Conservation (phyloP, 768 basidiomycete genomes). For the Mrakia blollopis region DNA sequence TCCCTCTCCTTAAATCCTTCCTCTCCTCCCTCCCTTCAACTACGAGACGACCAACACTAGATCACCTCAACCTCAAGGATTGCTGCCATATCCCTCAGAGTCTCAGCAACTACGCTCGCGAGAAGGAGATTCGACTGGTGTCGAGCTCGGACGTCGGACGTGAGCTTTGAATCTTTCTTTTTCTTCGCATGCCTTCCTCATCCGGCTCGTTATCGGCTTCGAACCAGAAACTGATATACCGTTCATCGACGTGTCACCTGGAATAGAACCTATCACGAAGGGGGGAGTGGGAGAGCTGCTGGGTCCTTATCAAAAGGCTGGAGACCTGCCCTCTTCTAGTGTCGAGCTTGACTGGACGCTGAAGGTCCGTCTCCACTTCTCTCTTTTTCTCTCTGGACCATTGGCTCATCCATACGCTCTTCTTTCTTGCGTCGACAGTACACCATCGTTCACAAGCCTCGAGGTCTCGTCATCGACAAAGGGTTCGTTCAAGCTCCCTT, state of each 20-base stretch:
- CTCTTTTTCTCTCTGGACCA: not conserved
- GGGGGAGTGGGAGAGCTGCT: not conserved
- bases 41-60: not conserved
- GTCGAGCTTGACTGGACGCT: conserved; percentile 17
- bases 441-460: conserved; percentile 29
- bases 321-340: not conserved
- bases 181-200: not conserved
- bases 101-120: conserved; percentile 14
- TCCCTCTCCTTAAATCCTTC: conserved; percentile 17
- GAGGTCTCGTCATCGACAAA: conserved; percentile 27
- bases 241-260: too few species aligned
- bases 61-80: conserved; percentile 24
- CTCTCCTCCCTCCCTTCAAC: not conserved
- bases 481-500: not conserved
- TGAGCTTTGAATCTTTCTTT: not conserved
- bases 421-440: not conserved
- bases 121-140: conserved; percentile 10
- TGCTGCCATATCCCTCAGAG: conserved; percentile 29
- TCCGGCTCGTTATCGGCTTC: not conserved
- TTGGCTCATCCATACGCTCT: too few species aligned
- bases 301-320: conserved; percentile 4
- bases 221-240: not conserved
- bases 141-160: conserved; percentile 14
- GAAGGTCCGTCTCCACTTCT: not conserved
- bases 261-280: not conserved